These are phyloP conservation scores for Rhizophagus prolifer DNA, from an alignment of 192 early-diverging fungal species.

Conservation along the genomic window DNA sequence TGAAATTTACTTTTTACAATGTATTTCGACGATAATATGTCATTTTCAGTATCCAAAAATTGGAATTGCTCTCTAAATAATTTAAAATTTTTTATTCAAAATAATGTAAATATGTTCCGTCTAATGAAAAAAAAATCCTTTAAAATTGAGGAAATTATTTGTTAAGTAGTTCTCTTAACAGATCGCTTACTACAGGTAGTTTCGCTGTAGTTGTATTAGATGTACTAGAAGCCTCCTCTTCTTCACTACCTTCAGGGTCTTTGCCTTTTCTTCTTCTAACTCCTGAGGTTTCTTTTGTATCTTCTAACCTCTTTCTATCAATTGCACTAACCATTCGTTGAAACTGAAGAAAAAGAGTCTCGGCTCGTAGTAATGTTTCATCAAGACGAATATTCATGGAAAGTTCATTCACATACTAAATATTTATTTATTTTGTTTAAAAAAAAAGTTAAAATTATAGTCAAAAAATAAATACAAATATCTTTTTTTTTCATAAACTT, in stretches of 20 bases:
- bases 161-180: not conserved
- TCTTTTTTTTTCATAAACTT: conserved; percentile 12
- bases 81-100: too few relatives aligned
- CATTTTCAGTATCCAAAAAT: too few relatives aligned
- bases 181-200: not conserved
- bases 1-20: too few relatives aligned
- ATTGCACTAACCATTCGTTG: conserved; percentile 48
- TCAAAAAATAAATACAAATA: not conserved
- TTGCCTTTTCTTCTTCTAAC: conserved; percentile 1
- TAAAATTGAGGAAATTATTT: not conserved
- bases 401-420: conserved; percentile 83
- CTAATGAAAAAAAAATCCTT: not conserved
- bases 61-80: too few relatives aligned
- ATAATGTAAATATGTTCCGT: too few relatives aligned
- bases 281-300: not conserved
- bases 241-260: not conserved
- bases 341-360: conserved; percentile 69
- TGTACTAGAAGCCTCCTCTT: too few relatives aligned
- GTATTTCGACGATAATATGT: too few relatives aligned
- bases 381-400: conserved; percentile 74
- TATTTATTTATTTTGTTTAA: not conserved
- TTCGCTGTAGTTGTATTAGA: not conserved
- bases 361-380: conserved; percentile 75
- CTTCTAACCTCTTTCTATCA: conserved; percentile 37
- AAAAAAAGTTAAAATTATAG: not conserved